Conservation (phyloP, 306 rosid genomes). For the Prunus mira region DNA sequence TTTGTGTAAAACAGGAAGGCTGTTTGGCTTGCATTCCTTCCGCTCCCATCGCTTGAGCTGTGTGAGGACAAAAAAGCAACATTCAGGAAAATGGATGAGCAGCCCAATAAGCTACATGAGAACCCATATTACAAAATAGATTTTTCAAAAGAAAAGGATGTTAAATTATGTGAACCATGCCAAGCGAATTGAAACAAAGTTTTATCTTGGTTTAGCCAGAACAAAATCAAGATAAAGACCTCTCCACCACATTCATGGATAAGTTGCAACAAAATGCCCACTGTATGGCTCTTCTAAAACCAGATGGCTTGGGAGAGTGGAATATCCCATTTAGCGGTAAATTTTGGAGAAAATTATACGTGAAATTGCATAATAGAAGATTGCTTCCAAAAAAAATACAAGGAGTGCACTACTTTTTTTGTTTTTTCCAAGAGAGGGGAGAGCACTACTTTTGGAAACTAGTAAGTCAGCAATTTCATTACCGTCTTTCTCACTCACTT, state of each 20-base stretch:
- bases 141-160: not conserved
- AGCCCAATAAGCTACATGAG: not conserved
- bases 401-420: not conserved
- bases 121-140: not conserved
- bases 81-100: not conserved
- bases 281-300: not conserved
- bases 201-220: not conserved
- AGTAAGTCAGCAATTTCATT: not conserved
- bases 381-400: not conserved
- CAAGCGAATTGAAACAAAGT: conserved; percentile 2
- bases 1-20: conserved; percentile 80
- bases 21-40: conserved; percentile 88
- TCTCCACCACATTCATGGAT: not conserved
- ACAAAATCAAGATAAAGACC: not conserved
- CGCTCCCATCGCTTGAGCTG: conserved; percentile 93
- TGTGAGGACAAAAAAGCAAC: conserved; percentile 17
- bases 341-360: not conserved
- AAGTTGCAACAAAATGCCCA: not conserved
- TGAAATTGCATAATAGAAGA: not conserved
- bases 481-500: not conserved
- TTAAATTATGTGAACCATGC: conserved; percentile 1
- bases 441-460: not conserved
- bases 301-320: not conserved
- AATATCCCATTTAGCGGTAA: not conserved
- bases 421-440: too few relatives aligned